phyloP scores from a whole-genome alignment of 306 rosid genomes.

The Dalbergia cultrata region DNA sequence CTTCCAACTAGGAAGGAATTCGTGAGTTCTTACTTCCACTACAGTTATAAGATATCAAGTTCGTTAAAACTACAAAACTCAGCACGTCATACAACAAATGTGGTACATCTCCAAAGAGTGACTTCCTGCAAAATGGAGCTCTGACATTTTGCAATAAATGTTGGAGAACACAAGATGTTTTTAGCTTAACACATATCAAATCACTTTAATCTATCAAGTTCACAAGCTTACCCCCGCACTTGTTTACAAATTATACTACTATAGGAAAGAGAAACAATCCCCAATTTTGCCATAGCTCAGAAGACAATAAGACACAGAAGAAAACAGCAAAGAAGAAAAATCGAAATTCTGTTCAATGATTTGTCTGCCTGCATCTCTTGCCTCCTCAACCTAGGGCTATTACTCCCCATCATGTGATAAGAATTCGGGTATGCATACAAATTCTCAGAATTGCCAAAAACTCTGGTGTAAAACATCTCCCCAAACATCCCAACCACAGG shows the following conservation, averaged over 20 bases:
- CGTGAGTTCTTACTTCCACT: background rate
- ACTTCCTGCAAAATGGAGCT: background rate
- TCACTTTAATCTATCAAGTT: slow-evolving; percentile 7
- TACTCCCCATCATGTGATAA: slow-evolving; percentile 55
- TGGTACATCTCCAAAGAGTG: background rate
- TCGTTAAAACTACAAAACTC: background rate
- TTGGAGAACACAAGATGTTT: slow-evolving; percentile 2
- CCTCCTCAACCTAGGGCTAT: slow-evolving; percentile 75
- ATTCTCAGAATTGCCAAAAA: slow-evolving; percentile 74
- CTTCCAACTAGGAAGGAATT: background rate
- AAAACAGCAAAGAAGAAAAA: slow-evolving; percentile 84
- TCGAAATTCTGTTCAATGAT: slow-evolving; percentile 82
- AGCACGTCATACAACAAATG: background rate
- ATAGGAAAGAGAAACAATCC: slow-evolving; percentile 32
- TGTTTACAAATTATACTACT: slow-evolving; percentile 56
- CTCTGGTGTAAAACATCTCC: slow-evolving; percentile 69
- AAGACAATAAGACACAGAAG: slow-evolving; percentile 83
- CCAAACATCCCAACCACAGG: slow-evolving; percentile 74
- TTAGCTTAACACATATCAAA: slow-evolving; percentile 1
- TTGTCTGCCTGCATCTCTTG: slow-evolving; percentile 88
- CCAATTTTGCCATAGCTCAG: slow-evolving; percentile 44
- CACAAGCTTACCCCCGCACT: background rate
- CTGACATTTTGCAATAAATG: slow-evolving; percentile 20
- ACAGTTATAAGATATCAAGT: background rate
- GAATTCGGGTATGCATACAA: slow-evolving; percentile 61